Base-by-base conservation (phyloP, 2,329 filamentous ascomycete genomes). In the Laburnicola sp. region DNA sequence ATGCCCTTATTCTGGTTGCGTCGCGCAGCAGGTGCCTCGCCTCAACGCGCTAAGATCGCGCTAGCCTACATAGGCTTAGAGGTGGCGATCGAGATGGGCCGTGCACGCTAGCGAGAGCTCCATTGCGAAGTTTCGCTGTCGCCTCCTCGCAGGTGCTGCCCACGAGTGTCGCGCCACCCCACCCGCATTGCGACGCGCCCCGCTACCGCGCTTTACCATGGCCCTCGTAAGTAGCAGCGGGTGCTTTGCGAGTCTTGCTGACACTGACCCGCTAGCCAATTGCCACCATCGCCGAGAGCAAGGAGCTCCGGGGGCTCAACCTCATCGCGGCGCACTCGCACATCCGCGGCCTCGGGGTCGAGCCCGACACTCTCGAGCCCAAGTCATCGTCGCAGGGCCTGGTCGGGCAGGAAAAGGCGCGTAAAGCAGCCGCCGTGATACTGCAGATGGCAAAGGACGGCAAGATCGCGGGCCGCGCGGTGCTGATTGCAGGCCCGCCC, bases 401-500 rank as follows among this genome's bases (percentile, higher is more conserved):
- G 4, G 93, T 99, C 6, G 94, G 94, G 39, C 94, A 99, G 76
- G 87, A 95, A 69, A 96, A 96, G 80, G 94, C 94, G 50, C 87
- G 94, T 54, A 97, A 97, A 76, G 94, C 94, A 7, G 94, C 94
- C 2, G 94, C 93, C 1, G 88, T 99, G 42, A 96, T 99, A 65
- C 78, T 99, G 55, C 91, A 96, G 79, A 99, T 99, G 94, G 95
- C 96, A 66, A 97, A 96, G 78, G 91, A 97, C 70, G 93, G 93
- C 69, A 97, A 97, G 80, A 97, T 99, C 77, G 94, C 94, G 52
- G 94, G 94, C 46, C 86, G 93, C 67, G 94, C 94, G 30, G 89
- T 97, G 28, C 80, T 99, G 64, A 96, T 99, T 66, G 93, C 94
- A 42, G 94, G 94, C 0, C 94, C 94, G 54, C 94, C 94, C 3